Base-by-base conservation (phyloP, 2,329 filamentous ascomycete species). In the Paracoccidioides brasiliensis region DNA sequence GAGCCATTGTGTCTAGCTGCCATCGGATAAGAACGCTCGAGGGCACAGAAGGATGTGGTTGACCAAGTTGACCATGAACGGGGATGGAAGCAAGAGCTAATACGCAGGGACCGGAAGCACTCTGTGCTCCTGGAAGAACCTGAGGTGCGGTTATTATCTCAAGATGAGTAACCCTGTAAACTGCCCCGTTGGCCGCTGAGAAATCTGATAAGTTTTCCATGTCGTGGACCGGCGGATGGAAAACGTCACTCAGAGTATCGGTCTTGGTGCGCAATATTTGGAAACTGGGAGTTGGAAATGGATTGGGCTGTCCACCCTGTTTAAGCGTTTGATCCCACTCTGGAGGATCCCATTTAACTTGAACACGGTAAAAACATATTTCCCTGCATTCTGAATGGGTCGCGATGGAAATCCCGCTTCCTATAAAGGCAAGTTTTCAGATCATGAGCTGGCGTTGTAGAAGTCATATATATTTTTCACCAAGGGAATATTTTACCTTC, bases 21-120 rank as follows among this genome's bases (percentile, higher is more conserved):
- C 91, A 97, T 59, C 86, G 80, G 59, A 89, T 84, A 59, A 97
- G 77, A 43, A 90, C 80, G 61, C 84, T 95, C 62, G 86, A 82
- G 0, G 81, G 74, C 37, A 83, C 81, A 60, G 33, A n/a, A 10
- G 32, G 44, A 33, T 80, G 83, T 35, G 83, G 77, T 35, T 77
- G 77, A 54, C 72, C 72, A 53, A 71, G 72, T 60, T 74, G 76
- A 55, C 75, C 73, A 59, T 71, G 70, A 55, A 77, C 78, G 53
- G 78, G 69, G 64, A 79, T 79, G 8, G 85, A 86, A 58, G 89
- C 88, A 35, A 90, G 79, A 0, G 85, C 84, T 38, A 95, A 68
- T 22, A 96, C 76, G 41, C 84, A 80, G 0, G 83, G 81, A 72
- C 60, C 52, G 56, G 41, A 76, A 42, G 78, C 77, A 41, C 78